phyloP scores from a whole-genome alignment of 192 early-diverging fungal genomes.

The Coemansia reversa region DNA sequence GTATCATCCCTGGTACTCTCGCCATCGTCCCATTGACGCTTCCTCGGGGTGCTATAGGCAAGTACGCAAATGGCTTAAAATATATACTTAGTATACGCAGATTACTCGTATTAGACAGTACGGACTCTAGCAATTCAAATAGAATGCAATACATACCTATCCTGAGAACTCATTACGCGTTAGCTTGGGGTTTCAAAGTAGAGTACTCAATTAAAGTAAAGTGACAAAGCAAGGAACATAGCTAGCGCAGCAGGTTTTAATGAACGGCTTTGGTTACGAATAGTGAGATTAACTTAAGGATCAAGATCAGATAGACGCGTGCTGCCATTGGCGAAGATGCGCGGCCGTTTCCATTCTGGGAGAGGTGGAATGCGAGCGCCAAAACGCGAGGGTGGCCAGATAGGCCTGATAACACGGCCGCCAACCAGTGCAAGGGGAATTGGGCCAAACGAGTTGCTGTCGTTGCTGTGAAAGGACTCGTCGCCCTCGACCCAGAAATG shows the following conservation, averaged over 20 bases:
- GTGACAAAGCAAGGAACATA: too few species aligned
- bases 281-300: too few species aligned
- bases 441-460: slow-evolving; percentile 79
- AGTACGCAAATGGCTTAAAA: too few species aligned
- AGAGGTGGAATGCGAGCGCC: slow-evolving; percentile 49
- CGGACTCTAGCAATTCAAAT: too few species aligned
- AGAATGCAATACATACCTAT: slow-evolving; percentile 3
- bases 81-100: background rate
- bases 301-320: slow-evolving; percentile 7
- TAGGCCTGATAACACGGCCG: slow-evolving; percentile 58
- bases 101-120: background rate
- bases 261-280: too few species aligned
- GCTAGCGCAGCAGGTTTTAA: too few species aligned
- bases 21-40: slow-evolving; percentile 10
- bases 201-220: background rate
- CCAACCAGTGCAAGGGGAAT: slow-evolving; percentile 69
- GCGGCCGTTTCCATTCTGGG: slow-evolving; percentile 44
- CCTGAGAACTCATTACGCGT: slow-evolving; percentile 4
- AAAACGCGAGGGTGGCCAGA: slow-evolving; percentile 71
- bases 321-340: slow-evolving; percentile 32
- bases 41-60: slow-evolving; percentile 5
- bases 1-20: background rate
- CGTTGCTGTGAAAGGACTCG: slow-evolving; percentile 77
- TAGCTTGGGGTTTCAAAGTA: too few species aligned
- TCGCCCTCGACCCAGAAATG: slow-evolving; percentile 88